Percentiles rank a stretch among this genome's conserved stretches.
These are phyloP conservation scores for Lomentospora prolificans DNA, from an alignment of 2,329 filamentous ascomycete genomes.

Conservation along the genomic window DNA sequence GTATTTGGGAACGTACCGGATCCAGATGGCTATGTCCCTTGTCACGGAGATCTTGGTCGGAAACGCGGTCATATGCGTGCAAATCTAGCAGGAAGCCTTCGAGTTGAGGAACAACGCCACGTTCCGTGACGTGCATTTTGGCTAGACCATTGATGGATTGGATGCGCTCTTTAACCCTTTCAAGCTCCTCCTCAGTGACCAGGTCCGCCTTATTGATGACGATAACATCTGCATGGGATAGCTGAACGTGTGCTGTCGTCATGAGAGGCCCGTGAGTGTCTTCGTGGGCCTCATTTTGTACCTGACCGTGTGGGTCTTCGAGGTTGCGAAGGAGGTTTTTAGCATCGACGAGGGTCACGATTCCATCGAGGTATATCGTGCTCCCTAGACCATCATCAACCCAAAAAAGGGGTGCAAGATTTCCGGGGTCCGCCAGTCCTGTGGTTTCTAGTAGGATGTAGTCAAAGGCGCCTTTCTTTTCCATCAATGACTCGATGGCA, in stretches of 20 bases:
- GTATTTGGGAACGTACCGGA: constrained; percentile 43
- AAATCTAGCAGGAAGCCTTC: constrained; percentile 83
- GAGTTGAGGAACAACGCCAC: constrained; percentile 69
- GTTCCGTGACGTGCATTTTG: constrained; percentile 70
- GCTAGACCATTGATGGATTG: constrained; percentile 83
- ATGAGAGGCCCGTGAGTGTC: constrained; percentile 55
- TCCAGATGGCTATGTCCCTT: constrained; percentile 90
- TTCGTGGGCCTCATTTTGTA: constrained; percentile 41
- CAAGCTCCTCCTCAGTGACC: constrained; percentile 59
- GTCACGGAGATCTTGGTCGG: constrained; percentile 56
- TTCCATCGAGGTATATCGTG: constrained; percentile 92
- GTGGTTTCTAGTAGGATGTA: constrained; percentile 97
- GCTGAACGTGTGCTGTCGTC: constrained; percentile 90
- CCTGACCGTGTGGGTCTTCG: constrained; percentile 56
- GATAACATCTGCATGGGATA: constrained; percentile 91
- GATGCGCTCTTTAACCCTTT: constrained; percentile 60
- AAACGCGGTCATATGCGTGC: constrained; percentile 82
- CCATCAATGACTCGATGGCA: constrained; percentile 93
- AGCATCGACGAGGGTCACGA: constrained; percentile 90
- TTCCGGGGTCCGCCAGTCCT: constrained; percentile 87
- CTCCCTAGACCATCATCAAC: constrained; percentile 92
- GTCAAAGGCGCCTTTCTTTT: constrained; percentile 85
- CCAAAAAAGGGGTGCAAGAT: constrained; percentile 94
- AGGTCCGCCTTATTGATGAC: constrained; percentile 91
- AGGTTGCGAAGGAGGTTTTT: constrained; percentile 81